Base-by-base conservation (phyloP, 148 eudicot species). In the Pouteria glomerata region DNA sequence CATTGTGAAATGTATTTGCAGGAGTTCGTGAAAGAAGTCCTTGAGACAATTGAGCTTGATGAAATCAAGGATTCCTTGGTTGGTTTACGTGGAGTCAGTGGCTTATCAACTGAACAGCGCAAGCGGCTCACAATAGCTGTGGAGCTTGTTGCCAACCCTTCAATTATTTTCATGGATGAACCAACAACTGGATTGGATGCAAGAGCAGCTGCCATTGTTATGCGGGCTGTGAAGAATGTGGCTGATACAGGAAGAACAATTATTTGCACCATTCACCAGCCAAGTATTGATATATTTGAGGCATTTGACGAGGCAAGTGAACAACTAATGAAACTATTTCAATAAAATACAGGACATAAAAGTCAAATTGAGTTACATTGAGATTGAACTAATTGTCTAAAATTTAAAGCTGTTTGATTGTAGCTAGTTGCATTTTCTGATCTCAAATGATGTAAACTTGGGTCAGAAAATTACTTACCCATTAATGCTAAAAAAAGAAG, bases 211-310 rank as follows among this genome's bases (percentile, higher is more conserved):
- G 91, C 96, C 13, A 85, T 90, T 78, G 96, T 92, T 19, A 86
- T 92, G 88, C 82, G 90, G 70, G 91, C 87, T 8, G 93, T 90
- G 21, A 85, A 86, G 77, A 92, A 92, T 68, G 83, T 86, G 30
- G 93, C 80, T 67, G 67, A 71, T 42, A 90, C 93, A 16, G 97
- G 96, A 72, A 86, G 93, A 78, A 92, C 97, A 59, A 85, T 92
- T 73, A 93, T 92, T 64, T 92, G 97, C 83, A 92, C 97, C 71
- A 88, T 92, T 72, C 97, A 92, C 74, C 97, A 92, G 70, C 96
- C 96, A 47, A 90, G 97, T 47, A 92, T 90, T 57, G 91, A 93
- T 77, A 90, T 90, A 70, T 90, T 93, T 76, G 98, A 93, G 74
- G 84, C 93, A 56, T 93, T 93, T 76, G 98, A 88, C 70, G 98